Percentiles rank a stretch among this genome's conserved stretches.
These are phyloP conservation scores for Epichloe amarillans DNA, from an alignment of 2,329 filamentous ascomycete genomes.

Conservation along the genomic window DNA sequence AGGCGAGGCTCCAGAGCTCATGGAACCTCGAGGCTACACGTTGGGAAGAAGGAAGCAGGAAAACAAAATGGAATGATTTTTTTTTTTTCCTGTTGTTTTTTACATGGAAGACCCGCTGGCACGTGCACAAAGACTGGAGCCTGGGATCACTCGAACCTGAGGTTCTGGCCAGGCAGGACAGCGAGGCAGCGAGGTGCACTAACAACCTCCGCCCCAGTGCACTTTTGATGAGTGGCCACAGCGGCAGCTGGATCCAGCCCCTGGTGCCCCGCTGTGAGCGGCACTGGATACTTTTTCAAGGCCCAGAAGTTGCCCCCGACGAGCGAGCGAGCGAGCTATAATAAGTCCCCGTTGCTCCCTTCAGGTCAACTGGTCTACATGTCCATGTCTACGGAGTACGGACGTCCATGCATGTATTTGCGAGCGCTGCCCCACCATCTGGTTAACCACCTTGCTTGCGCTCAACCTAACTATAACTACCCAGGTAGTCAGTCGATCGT, in stretches of 20 bases:
- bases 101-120: neutral
- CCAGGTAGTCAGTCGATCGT: neutral
- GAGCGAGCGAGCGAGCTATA: neutral
- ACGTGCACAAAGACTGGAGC: neutral
- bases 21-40: neutral
- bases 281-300: no score
- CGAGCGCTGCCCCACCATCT: slow-evolving; percentile 1
- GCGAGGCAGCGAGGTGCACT: no score
- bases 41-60: no score
- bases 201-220: no score
- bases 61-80: neutral
- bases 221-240: no score
- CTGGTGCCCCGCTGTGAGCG: no score
- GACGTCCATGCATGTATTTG: neutral
- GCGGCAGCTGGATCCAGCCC: no score
- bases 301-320: no score
- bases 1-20: neutral
- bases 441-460: neutral
- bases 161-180: no score
- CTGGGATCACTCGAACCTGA: no score
- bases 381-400: no score
- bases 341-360: neutral
- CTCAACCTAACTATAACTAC: neutral
- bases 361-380: neutral
- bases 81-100: slow-evolving; percentile 1